Percentiles rank a stretch among this genome's conserved stretches.
Evolutionary conservation across 1,284 basidiomycete genomes (phyloP).

Genomic region (Waitea zeae): DNA sequence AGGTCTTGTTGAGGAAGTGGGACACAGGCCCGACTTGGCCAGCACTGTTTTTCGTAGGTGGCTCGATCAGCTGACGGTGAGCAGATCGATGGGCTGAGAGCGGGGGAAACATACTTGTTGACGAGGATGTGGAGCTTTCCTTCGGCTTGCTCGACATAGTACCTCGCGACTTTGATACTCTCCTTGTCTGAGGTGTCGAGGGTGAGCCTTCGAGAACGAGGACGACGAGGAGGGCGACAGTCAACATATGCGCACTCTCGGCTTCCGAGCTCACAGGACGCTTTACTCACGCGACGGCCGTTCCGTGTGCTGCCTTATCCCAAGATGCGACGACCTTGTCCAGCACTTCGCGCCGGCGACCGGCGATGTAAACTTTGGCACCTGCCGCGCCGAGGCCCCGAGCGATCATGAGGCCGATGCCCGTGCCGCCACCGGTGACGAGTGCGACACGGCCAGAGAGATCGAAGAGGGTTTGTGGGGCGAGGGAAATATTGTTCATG

Average conservation of each 20-base stretch:
- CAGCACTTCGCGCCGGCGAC: conserved; percentile 45
- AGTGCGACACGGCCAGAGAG: conserved; percentile 48
- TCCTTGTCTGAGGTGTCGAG: conserved; percentile 59
- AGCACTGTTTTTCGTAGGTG: conserved; percentile 38
- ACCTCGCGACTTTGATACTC: conserved; percentile 40
- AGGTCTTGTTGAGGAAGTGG: conserved; percentile 34
- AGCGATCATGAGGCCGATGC: conserved; percentile 64
- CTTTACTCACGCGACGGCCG: conserved; percentile 40
- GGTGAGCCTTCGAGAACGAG: conserved; percentile 24
- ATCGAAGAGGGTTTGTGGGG: conserved; percentile 30
- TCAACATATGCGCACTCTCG: no score
- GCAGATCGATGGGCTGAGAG: conserved; percentile 4
- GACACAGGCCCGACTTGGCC: conserved; percentile 51
- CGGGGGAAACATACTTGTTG: conserved; percentile 74
- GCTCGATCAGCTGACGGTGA: not conserved
- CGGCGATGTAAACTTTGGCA: conserved; percentile 58
- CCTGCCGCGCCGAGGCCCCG: conserved; percentile 60
- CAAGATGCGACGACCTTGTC: conserved; percentile 32
- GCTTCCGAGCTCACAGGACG: no score
- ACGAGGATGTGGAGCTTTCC: conserved; percentile 63
- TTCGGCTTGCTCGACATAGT: conserved; percentile 36
- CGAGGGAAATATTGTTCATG: no score
- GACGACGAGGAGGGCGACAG: no score
- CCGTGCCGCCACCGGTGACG: conserved; percentile 69
- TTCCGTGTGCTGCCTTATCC: conserved; percentile 27